Evolutionary conservation across 306 rosid species (phyloP).

Genomic region (Spatholobus suberectus): DNA sequence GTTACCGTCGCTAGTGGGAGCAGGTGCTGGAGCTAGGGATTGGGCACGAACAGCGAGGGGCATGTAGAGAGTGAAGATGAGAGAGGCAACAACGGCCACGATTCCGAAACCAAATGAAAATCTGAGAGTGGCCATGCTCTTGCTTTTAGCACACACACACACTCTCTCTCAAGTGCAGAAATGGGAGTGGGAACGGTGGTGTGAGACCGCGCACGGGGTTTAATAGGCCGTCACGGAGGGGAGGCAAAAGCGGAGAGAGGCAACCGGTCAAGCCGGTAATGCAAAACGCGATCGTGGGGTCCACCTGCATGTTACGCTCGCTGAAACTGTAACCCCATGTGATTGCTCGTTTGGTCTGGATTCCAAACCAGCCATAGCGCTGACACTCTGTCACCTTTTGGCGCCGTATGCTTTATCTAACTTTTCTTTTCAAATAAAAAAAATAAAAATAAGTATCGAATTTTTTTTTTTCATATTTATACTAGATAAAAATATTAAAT

Average conservation of each 20-base stretch:
- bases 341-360: constrained; percentile 27
- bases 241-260: constrained; percentile 9
- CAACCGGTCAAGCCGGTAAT: constrained; percentile 57
- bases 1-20: constrained; percentile 70
- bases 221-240: not conserved
- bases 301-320: constrained; percentile 40
- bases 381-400: constrained; percentile 47
- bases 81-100: constrained; percentile 43
- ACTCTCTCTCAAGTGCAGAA: constrained; percentile 27
- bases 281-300: constrained; percentile 33
- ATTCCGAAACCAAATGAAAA: constrained; percentile 42
- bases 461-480: too few species aligned
- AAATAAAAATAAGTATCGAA: too few species aligned
- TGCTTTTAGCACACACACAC: not conserved
- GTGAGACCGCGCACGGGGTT: not conserved
- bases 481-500: too few species aligned
- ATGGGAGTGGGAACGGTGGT: not conserved
- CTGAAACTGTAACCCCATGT: constrained; percentile 45
- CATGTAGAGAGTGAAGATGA: constrained; percentile 48
- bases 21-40: constrained; percentile 58
- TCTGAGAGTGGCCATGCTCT: constrained; percentile 54
- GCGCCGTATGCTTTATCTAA: constrained; percentile 34
- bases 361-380: constrained; percentile 13
- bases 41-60: constrained; percentile 55
- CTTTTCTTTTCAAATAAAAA: not conserved